Percentiles rank a stretch among this genome's conserved stretches.
phyloP scores from a whole-genome alignment of 352 stramenopile species.

The Aphanomyces euteiches region DNA sequence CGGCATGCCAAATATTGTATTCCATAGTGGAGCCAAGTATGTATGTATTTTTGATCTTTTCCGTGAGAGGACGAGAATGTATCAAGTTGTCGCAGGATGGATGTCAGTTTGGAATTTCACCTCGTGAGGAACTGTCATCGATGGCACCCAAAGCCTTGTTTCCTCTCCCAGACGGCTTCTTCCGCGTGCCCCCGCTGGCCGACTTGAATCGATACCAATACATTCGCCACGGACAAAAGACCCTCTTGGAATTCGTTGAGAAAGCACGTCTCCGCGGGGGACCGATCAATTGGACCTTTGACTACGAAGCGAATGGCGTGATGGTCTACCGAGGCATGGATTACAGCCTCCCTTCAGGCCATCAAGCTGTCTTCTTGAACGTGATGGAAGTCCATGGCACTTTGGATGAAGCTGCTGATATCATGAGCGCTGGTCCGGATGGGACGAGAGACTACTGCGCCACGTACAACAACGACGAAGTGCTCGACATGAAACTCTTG shows the following conservation, averaged over 20 bases:
- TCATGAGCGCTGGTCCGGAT: not conserved
- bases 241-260: constrained; percentile 16
- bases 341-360: not conserved
- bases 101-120: not conserved
- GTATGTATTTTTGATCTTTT: too few species aligned
- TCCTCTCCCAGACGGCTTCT: constrained; percentile 5
- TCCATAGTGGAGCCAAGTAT: too few species aligned
- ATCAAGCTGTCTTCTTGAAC: constrained; percentile 2
- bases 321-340: constrained; percentile 15
- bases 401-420: constrained; percentile 19
- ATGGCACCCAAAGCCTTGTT: not conserved
- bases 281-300: constrained; percentile 17
- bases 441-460: not conserved
- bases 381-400: constrained; percentile 21
- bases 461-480: constrained; percentile 36
- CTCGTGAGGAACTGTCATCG: not conserved
- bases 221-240: not conserved
- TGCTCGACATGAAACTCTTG: constrained; percentile 75
- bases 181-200: not conserved
- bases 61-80: not conserved
- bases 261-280: constrained; percentile 3
- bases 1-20: too few species aligned
- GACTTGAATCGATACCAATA: not conserved
- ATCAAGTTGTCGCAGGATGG: not conserved
- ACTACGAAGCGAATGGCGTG: constrained; percentile 20